Base-by-base conservation (phyloP, 352 stramenopile species). In the Pythium volutum region DNA sequence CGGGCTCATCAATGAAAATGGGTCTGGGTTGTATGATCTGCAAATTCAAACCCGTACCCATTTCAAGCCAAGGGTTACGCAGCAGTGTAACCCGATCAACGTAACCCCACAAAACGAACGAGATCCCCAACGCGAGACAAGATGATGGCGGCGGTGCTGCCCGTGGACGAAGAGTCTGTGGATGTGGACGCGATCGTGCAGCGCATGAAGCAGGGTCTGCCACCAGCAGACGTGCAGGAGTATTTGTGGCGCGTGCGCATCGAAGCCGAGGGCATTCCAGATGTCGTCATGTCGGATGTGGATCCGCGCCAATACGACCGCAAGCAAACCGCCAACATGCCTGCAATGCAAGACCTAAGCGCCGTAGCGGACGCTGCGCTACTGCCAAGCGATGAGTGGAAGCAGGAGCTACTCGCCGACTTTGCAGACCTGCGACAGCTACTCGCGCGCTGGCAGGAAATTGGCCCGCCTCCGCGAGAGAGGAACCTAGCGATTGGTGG, bases 221-320 rank as follows among this genome's bases (percentile, higher is more conserved):
- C 85, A 2, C 85, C 85, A 0, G 70, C 76, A 23, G 76, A 93
- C 55, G 85, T 89, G 4, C 81, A 95, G 59, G 85, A 95, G 68
- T 95, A 95, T 66, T 67, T 95, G 8, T 95, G 85, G 85, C 77
- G 85, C 25, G 85, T 95, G 50, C 78, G 85, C 15, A 64, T 90
- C 23, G 85, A 95, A 68, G 85, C 83, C 16, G 79, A 91, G 52
- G 74, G 68, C 27, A 88, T 95, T 55, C 83, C 85, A 12, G 77
- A 93, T 58, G 74, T 95, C 47, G 84, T 92, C 48, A 78, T 85
- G 22, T 71, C 71, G 42, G 69, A 84, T 62, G 67, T 95, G n/a
- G 76, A 92, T 41, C 76, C 78, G 31, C 66, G 81, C 20, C 72
- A 79, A 39, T 91, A 85, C 42, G 79, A 93, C 61, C 57, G 49